Percentiles rank a stretch among this genome's conserved stretches.
Evolutionary conservation across 2,329 filamentous ascomycete species (phyloP).

Genomic region (Cordyceps farinosa): DNA sequence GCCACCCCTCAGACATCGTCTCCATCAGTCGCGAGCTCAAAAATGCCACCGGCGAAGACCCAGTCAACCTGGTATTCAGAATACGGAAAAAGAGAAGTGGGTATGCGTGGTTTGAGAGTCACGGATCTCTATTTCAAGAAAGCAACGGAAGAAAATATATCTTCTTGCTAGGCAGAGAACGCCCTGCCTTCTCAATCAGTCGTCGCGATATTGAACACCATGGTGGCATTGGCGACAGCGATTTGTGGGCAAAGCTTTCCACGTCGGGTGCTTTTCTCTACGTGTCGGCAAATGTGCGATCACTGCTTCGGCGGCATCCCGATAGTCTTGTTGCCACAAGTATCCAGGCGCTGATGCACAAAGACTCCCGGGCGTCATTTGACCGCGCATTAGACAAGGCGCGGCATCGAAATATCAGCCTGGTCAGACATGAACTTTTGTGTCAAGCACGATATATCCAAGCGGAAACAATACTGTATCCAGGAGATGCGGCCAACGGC

Average conservation of each 20-base stretch:
- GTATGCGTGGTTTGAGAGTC: slow-evolving; percentile 95
- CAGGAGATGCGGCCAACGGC: slow-evolving; percentile 73
- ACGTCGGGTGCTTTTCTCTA: slow-evolving; percentile 91
- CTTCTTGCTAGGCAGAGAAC: slow-evolving; percentile 80
- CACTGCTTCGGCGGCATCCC: slow-evolving; percentile 75
- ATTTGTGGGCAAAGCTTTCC: slow-evolving; percentile 90
- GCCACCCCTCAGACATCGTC: slow-evolving; percentile 92
- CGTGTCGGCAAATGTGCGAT: slow-evolving; percentile 78
- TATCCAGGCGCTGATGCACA: slow-evolving; percentile 81
- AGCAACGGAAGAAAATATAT: slow-evolving; percentile 90
- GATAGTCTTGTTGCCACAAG: slow-evolving; percentile 81
- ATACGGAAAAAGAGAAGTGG: slow-evolving; percentile 83
- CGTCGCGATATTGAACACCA: slow-evolving; percentile 51
- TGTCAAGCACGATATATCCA: slow-evolving; percentile 81
- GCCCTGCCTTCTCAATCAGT: slow-evolving; percentile 78
- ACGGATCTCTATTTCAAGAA: slow-evolving; percentile 84
- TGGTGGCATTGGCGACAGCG: slow-evolving; percentile 70
- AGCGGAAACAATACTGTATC: slow-evolving; percentile 81
- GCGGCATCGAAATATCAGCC: slow-evolving; percentile 67
- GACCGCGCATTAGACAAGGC: slow-evolving; percentile 76
- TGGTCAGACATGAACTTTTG: slow-evolving; percentile 83
- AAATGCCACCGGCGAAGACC: slow-evolving; percentile 70
- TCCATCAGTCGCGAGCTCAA: slow-evolving; percentile 88
- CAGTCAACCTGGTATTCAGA: slow-evolving; percentile 84
- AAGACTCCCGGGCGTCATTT: slow-evolving; percentile 75